A percentile compares a stretch with the other conserved stretches of the same genome.
These are phyloP conservation scores for Xylaria digitata DNA, from an alignment of 2,329 filamentous ascomycete genomes.

Conservation along the genomic window DNA sequence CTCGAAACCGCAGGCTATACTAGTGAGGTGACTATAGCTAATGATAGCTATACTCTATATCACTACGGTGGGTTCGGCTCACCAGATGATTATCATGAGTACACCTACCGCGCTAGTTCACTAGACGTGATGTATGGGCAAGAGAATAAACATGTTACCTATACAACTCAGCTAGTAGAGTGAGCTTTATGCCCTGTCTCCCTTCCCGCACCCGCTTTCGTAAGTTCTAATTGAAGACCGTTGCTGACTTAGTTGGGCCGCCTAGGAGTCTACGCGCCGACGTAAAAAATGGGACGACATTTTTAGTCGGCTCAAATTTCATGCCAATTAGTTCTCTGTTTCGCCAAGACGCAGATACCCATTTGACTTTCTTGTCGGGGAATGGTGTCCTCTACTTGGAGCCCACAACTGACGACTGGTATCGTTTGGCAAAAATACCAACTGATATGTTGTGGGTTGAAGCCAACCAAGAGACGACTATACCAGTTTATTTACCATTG, in stretches of 20 bases:
- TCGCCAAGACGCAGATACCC: conserved; percentile 27
- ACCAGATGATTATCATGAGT: no score
- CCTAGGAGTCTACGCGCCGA: neutral
- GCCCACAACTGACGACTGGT: conserved; percentile 23
- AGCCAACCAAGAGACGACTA: no score
- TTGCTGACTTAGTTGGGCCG: neutral
- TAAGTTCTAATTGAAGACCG: no score
- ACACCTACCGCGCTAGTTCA: no score
- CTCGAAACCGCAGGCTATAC: neutral
- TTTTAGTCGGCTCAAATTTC: neutral
- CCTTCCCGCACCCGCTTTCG: no score
- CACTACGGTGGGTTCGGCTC: neutral
- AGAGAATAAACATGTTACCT: no score
- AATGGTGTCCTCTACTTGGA: conserved; percentile 29
- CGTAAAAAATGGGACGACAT: neutral
- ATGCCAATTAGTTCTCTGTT: neutral
- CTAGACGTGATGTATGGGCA: no score
- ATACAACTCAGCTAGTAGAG: no score
- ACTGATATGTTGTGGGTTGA: no score
- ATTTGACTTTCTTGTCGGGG: conserved; percentile 36
- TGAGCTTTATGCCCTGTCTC: no score
- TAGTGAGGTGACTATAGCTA: neutral
- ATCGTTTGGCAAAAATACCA: neutral
- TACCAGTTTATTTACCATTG: no score
- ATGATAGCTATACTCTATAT: neutral